Evolutionary conservation across 2,329 filamentous ascomycete species (phyloP).

Genomic region (Incumbomyces delicatus): DNA sequence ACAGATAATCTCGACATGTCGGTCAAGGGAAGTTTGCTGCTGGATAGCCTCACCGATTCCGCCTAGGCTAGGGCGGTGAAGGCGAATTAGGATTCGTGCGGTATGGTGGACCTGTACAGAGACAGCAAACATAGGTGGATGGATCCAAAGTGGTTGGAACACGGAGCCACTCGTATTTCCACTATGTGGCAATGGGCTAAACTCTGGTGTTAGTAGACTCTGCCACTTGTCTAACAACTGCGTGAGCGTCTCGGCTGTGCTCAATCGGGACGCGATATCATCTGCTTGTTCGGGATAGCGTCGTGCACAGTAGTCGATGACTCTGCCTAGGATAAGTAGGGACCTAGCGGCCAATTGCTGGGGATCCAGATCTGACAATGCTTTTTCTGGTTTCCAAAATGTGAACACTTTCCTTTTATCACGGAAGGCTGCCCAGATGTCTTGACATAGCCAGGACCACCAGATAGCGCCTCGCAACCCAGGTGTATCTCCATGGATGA

Average conservation of each 20-base stretch:
- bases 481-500: constrained; percentile 22
- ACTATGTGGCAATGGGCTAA: constrained; percentile 18
- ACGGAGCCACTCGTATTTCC: neutral
- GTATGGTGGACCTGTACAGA: constrained; percentile 21
- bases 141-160: constrained; percentile 22
- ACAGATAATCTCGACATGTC: constrained; percentile 20
- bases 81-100: constrained; percentile 18
- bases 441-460: constrained; percentile 27
- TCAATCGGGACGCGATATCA: constrained; percentile 10
- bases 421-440: constrained; percentile 25
- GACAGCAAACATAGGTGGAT: constrained; percentile 21
- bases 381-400: constrained; percentile 22
- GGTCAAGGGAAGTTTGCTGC: constrained; percentile 15
- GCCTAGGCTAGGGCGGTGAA: constrained; percentile 19
- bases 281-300: constrained; percentile 3
- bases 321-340: constrained; percentile 20
- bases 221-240: constrained; percentile 22
- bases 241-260: constrained; percentile 16
- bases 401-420: constrained; percentile 23
- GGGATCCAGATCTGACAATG: constrained; percentile 16
- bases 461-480: constrained; percentile 23
- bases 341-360: constrained; percentile 16
- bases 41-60: constrained; percentile 17
- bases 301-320: constrained; percentile 20
- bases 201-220: constrained; percentile 21